Percentiles rank a stretch among this genome's conserved stretches.
Conservation (phyloP, 1,139 yeast genomes). For the Kodamaea sp. region DNA sequence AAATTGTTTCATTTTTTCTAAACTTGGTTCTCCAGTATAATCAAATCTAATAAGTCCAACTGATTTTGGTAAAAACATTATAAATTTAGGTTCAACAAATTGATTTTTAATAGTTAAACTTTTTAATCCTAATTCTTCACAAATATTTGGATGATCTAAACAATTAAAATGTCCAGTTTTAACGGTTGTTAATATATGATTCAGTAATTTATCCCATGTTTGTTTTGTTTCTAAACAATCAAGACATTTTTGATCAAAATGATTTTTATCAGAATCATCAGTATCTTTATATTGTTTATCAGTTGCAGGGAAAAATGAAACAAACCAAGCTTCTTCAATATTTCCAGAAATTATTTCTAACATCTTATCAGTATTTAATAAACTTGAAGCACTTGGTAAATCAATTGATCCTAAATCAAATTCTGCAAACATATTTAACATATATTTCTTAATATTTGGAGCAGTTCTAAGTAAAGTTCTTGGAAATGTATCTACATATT, state of each 20-base stretch:
- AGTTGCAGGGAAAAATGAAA: slow-evolving; percentile 63
- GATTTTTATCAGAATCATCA: slow-evolving; percentile 31
- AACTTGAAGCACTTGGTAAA: slow-evolving; percentile 37
- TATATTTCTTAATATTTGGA: slow-evolving; percentile 49
- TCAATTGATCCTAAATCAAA: slow-evolving; percentile 33
- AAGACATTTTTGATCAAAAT: slow-evolving; percentile 38
- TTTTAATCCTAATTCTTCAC: slow-evolving; percentile 46
- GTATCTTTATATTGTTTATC: slow-evolving; percentile 39
- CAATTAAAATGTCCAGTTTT: slow-evolving; percentile 62
- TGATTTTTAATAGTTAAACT: slow-evolving; percentile 8
- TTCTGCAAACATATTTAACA: slow-evolving; percentile 51
- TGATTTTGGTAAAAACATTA: slow-evolving; percentile 40
- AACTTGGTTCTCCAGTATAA: slow-evolving; percentile 24
- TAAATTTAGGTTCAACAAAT: slow-evolving; percentile 23
- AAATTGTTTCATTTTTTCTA: slow-evolving; percentile 33
- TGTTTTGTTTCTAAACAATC: slow-evolving; percentile 50
- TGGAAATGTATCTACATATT: slow-evolving; percentile 47
- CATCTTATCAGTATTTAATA: slow-evolving; percentile 31
- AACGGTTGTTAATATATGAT: slow-evolving; percentile 41
- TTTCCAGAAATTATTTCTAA: slow-evolving; percentile 47
- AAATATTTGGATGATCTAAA: slow-evolving; percentile 43
- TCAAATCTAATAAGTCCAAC: slow-evolving; percentile 36
- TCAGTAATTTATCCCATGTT: slow-evolving; percentile 56
- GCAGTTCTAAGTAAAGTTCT: slow-evolving; percentile 40
- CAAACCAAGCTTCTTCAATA: slow-evolving; percentile 44